Conservation (phyloP, 164 flowering plant species). For the Magnolia changhungtana region DNA sequence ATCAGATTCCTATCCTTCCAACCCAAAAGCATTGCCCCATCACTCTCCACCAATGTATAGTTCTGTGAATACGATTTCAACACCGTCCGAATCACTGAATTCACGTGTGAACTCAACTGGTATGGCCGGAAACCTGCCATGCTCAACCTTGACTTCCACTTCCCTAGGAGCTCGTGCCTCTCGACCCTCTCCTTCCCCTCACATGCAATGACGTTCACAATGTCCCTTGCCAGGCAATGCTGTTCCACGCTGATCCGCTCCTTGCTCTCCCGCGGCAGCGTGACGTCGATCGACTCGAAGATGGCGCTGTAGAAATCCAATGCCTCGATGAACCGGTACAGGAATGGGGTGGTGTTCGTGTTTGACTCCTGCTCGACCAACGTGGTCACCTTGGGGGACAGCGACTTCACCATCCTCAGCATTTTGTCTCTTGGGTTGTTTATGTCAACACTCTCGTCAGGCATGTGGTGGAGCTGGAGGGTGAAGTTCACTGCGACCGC, state of each 20-base stretch:
- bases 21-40: conserved; percentile 66
- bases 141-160: conserved; percentile 70
- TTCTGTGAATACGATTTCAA: conserved; percentile 52
- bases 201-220: conserved; percentile 74
- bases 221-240: conserved; percentile 75
- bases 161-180: conserved; percentile 73
- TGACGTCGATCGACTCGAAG: conserved; percentile 74
- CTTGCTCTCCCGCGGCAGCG: conserved; percentile 48
- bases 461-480: conserved; percentile 69
- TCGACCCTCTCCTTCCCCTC: conserved; percentile 76
- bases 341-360: conserved; percentile 73
- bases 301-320: conserved; percentile 66
- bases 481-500: conserved; percentile 79
- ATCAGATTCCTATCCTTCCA: conserved; percentile 67
- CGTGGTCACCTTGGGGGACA: conserved; percentile 63
- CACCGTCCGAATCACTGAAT: conserved; percentile 47
- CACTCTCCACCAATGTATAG: conserved; percentile 63
- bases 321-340: conserved; percentile 54
- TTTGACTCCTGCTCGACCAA: conserved; percentile 81
- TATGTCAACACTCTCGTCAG: conserved; percentile 75
- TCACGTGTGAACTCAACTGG: conserved; percentile 63
- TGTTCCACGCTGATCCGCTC: conserved; percentile 65
- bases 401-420: conserved; percentile 62
- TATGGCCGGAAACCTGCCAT: conserved; percentile 74
- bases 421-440: conserved; percentile 69